Base-by-base conservation (phyloP, 306 rosid genomes). In the Lablab purpureus region DNA sequence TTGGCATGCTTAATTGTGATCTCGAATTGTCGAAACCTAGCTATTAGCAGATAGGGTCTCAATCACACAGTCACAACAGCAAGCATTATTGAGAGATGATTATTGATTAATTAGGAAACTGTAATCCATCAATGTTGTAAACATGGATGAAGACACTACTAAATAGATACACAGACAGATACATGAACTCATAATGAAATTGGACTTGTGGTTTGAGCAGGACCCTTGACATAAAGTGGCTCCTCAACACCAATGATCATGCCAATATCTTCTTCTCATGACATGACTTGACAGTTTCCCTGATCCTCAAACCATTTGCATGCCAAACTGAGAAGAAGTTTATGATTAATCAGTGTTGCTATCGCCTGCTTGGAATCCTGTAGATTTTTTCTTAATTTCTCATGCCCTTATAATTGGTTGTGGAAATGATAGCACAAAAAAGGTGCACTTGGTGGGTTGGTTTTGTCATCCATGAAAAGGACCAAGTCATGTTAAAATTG, bases 401-500 rank as follows among this genome's bases (percentile, higher is more conserved):
- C 28, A 52, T 78, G 18, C 74, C 59, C 43, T 49, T 67, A 49
- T 37, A 34, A 49, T 77, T 73, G 60, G 47, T 46, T 52, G 72
- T 85, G 27, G 45, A 52, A 68, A 18, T 28, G 8, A 50, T 25
- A 50, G 13, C 45, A 41, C 17, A 71, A 67, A 19, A 41, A 60
- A 58, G 74, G 18, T 36, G 55, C 64, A 76, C 43, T 78, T 78
- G 81, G 72, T 78, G 83, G 83, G 70, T 77, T 76, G 63, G 36
- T 41, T 25, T 14, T 46, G 73, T 73, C 75, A 68, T 70, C 85
- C 72, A 68, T 81, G 83, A 81, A 52, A 69, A 67, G 40, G 63
- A 66, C 63, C 49, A 68, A 52, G 84, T 68, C 32, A 54, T 52
- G 55, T 17, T 79, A 70, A 78, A 70, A 71, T 56, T 63, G 30